Percentiles rank a stretch among this genome's conserved stretches.
These are phyloP conservation scores for Candida nonsorbophila DNA, from an alignment of 805 yeast genomes.

Conservation along the genomic window DNA sequence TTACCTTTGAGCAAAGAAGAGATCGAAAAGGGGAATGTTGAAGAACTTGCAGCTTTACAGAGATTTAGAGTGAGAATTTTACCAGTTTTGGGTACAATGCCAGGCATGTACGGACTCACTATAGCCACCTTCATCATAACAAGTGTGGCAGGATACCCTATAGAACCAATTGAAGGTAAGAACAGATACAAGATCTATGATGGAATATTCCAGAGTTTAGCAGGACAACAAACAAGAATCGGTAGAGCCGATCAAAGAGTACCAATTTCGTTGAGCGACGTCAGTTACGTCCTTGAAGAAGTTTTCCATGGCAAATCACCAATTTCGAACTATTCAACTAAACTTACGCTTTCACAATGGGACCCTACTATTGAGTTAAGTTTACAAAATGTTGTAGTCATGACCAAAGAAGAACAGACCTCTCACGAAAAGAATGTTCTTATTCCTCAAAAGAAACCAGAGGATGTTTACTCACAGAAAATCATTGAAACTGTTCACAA, in stretches of 20 bases:
- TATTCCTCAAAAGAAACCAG: conserved; percentile 56
- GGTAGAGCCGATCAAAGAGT: conserved; percentile 69
- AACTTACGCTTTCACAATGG: conserved; percentile 83
- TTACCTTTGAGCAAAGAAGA: conserved; percentile 84
- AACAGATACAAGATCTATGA: conserved; percentile 83
- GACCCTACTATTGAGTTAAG: conserved; percentile 59
- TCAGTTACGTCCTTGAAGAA: conserved; percentile 83
- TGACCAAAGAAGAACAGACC: conserved; percentile 85
- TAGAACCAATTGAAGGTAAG: conserved; percentile 88
- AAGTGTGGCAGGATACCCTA: conserved; percentile 78
- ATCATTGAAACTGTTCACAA: conserved; percentile 52
- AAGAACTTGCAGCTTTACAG: conserved; percentile 77
- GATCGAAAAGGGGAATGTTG: conserved; percentile 74
- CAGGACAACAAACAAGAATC: conserved; percentile 80
- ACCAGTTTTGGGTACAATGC: conserved; percentile 96
- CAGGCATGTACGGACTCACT: conserved; percentile 91
- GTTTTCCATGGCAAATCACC: conserved; percentile 91
- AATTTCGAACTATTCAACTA: conserved; percentile 73
- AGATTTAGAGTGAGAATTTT: conserved; percentile 91
- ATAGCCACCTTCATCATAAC: conserved; percentile 82
- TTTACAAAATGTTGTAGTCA: conserved; percentile 74
- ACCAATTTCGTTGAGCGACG: conserved; percentile 68
- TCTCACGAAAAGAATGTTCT: conserved; percentile 73
- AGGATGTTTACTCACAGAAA: conserved; percentile 58
- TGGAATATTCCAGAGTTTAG: conserved; percentile 71